These are phyloP conservation scores for Piper betle DNA, from an alignment of 164 flowering plant species.

Conservation along the genomic window DNA sequence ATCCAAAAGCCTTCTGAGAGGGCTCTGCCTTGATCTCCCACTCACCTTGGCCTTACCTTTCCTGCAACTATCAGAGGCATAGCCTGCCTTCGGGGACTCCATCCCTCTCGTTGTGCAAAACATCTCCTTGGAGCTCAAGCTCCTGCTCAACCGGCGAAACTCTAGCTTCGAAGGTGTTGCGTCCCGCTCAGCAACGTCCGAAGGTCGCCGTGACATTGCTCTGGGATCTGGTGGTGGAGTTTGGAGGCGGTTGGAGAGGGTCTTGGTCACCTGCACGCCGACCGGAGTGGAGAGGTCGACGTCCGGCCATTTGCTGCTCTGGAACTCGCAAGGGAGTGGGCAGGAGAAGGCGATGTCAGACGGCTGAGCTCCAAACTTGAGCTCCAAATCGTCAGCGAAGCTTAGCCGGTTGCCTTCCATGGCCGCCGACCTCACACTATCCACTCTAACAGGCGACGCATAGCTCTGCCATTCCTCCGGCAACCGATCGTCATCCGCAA, in stretches of 20 bases:
- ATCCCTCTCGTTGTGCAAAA: slow-evolving; percentile 21
- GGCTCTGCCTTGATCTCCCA: slow-evolving; percentile 50
- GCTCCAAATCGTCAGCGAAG: slow-evolving; percentile 23
- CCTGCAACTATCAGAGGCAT: slow-evolving; percentile 13
- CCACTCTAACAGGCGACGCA: slow-evolving; percentile 13
- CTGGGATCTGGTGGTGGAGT: slow-evolving; percentile 3
- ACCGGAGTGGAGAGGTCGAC: slow-evolving; percentile 1
- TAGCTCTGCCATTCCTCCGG: background rate
- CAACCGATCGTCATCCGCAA: slow-evolving; percentile 3
- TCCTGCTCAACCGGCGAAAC: slow-evolving; percentile 38
- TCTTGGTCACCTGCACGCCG: slow-evolving; percentile 6
- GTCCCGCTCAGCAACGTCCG: slow-evolving; percentile 17
- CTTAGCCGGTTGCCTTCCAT: slow-evolving; percentile 15
- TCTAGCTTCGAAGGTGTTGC: slow-evolving; percentile 39
- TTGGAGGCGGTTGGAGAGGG: slow-evolving; percentile 13
- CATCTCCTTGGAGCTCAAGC: slow-evolving; percentile 61
- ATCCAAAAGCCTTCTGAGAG: slow-evolving; percentile 68
- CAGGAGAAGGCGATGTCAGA: slow-evolving; percentile 40
- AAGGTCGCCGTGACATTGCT: slow-evolving; percentile 6
- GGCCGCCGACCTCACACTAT: slow-evolving; percentile 10
- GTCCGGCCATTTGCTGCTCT: slow-evolving; percentile 10
- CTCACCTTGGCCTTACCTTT: slow-evolving; percentile 18
- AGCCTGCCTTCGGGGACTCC: slow-evolving; percentile 30
- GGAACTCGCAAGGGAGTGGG: slow-evolving; percentile 29
- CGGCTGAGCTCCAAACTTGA: slow-evolving; percentile 11